Percentiles rank a stretch among this genome's conserved stretches.
Evolutionary conservation across 306 rosid genomes (phyloP).

Genomic region (Coriaria nepalensis): DNA sequence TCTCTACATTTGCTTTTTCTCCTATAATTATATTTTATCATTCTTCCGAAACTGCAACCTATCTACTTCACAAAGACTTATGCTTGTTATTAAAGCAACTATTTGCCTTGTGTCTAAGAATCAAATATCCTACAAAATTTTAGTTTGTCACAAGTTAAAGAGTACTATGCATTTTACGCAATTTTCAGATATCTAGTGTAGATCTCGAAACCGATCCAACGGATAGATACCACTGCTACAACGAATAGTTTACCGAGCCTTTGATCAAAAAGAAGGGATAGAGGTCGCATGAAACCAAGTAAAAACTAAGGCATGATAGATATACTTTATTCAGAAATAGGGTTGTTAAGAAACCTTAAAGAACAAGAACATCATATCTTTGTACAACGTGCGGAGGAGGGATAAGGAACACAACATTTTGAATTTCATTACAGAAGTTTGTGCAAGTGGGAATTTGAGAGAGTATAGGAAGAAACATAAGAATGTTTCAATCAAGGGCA

Average conservation of each 20-base stretch:
- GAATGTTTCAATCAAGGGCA: slow-evolving; percentile 54
- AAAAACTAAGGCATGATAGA: slow-evolving; percentile 57
- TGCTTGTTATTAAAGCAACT: too few relatives aligned
- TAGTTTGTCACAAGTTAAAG: too few relatives aligned
- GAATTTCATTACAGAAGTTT: slow-evolving; percentile 88
- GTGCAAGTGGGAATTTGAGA: slow-evolving; percentile 79
- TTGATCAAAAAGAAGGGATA: slow-evolving; percentile 85
- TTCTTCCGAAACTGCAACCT: too few relatives aligned
- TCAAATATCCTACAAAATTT: too few relatives aligned
- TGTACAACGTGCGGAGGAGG: slow-evolving; percentile 57
- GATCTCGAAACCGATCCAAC: slow-evolving; percentile 46
- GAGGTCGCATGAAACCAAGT: slow-evolving; percentile 98
- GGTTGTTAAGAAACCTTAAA: slow-evolving; percentile 40
- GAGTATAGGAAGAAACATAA: slow-evolving; percentile 76
- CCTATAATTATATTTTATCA: too few relatives aligned
- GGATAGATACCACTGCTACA: slow-evolving; percentile 58
- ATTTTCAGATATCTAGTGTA: slow-evolving; percentile 44
- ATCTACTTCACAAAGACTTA: too few relatives aligned
- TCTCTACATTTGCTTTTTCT: too few relatives aligned
- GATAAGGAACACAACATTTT: slow-evolving; percentile 29
- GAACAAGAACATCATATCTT: slow-evolving; percentile 53
- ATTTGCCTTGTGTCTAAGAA: too few relatives aligned
- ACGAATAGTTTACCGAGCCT: slow-evolving; percentile 75
- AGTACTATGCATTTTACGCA: too few relatives aligned
- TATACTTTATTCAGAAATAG: slow-evolving; percentile 66